Conservation (phyloP, 1,284 basidiomycete genomes). For the Takashimella koratensis region DNA sequence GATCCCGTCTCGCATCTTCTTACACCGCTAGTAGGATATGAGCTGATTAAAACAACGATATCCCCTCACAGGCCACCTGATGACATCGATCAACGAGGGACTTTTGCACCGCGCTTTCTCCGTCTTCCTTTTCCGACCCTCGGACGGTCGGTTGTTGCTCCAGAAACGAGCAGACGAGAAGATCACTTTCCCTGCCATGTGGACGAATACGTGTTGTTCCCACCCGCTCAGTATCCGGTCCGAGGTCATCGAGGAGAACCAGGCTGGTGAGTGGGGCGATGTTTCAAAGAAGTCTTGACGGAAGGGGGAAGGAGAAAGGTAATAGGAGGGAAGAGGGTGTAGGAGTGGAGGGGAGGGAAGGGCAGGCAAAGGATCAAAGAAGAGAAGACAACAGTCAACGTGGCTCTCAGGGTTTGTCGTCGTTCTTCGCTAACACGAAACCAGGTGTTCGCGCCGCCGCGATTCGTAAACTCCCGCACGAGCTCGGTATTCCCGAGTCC, state of each 20-base stretch:
- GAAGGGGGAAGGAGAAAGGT: too few relatives aligned
- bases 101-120: slow-evolving; percentile 97
- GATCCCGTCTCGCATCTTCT: too few relatives aligned
- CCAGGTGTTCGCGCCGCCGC: slow-evolving; percentile 75
- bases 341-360: too few relatives aligned
- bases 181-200: slow-evolving; percentile 99
- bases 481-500: slow-evolving; percentile 79
- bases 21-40: too few relatives aligned
- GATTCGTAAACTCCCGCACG: slow-evolving; percentile 91
- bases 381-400: too few relatives aligned
- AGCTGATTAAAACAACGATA: too few relatives aligned
- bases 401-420: too few relatives aligned
- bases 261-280: slow-evolving; percentile 70
- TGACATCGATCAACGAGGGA: slow-evolving; percentile 94
- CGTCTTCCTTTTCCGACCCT: slow-evolving; percentile 92
- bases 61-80: slow-evolving; percentile 75
- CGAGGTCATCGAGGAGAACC: slow-evolving; percentile 74
- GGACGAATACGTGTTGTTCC: slow-evolving; percentile 99
- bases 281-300: too few relatives aligned
- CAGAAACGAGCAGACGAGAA: slow-evolving; percentile 95
- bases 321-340: too few relatives aligned
- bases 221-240: slow-evolving; percentile 74
- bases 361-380: too few relatives aligned
- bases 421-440: neutral
- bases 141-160: slow-evolving; percentile 88